These are phyloP conservation scores for Daphne laureola DNA, from an alignment of 441 rosid genomes.

Conservation along the genomic window DNA sequence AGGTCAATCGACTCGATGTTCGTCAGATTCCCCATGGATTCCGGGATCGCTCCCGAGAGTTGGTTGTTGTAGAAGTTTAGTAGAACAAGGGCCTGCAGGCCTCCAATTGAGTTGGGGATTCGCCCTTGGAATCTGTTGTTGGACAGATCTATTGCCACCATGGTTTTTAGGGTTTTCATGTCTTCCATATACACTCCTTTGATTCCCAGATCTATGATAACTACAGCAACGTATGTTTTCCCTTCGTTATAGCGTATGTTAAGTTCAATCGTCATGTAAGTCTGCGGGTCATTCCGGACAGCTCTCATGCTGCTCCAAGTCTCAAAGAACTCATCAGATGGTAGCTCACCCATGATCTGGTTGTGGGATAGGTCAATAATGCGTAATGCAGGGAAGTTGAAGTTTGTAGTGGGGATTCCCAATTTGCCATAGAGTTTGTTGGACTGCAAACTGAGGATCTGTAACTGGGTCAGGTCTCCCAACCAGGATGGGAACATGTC, in stretches of 20 bases:
- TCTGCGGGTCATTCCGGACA: not conserved
- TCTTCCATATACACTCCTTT: constrained; percentile 22
- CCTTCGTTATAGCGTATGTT: not conserved
- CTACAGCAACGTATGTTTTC: not conserved
- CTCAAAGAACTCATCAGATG: constrained; percentile 13
- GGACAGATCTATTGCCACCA: constrained; percentile 20
- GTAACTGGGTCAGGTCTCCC: constrained; percentile 15
- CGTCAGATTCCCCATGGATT: constrained; percentile 12
- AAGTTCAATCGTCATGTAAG: constrained; percentile 3
- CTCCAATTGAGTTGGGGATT: constrained; percentile 19
- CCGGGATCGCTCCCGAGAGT: constrained; percentile 18
- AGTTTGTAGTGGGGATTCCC: not conserved
- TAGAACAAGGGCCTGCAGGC: constrained; percentile 15
- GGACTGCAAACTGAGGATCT: constrained; percentile 19
- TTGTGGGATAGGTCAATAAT: constrained; percentile 22
- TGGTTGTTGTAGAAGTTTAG: constrained; percentile 33
- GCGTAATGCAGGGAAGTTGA: constrained; percentile 11
- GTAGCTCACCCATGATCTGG: constrained; percentile 9
- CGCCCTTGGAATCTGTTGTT: constrained; percentile 24
- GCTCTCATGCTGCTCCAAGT: constrained; percentile 16
- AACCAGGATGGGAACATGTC: constrained; percentile 38
- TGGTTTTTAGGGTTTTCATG: constrained; percentile 2
- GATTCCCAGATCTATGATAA: constrained; percentile 7
- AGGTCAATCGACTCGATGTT: constrained; percentile 27
- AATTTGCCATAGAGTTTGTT: constrained; percentile 23